Base-by-base conservation (phyloP, 192 early-diverging fungal genomes). In the Linnemannia exigua region DNA sequence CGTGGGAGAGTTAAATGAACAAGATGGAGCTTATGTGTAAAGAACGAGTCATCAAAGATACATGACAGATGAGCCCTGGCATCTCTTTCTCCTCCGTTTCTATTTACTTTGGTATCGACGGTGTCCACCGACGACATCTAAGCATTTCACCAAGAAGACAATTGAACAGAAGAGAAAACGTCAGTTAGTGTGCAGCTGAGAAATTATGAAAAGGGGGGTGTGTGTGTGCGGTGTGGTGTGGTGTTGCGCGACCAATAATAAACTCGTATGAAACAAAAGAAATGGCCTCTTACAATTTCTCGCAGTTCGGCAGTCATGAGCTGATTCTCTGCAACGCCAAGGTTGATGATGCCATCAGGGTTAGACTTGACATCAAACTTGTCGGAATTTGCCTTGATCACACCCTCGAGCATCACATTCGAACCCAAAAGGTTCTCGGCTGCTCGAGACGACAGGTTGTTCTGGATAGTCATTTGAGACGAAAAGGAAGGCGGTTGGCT, bases 301-400 rank as follows among this genome's bases (percentile, higher is more conserved):
- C 91, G 25, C 12, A 97, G 69, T 11, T 93, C 87, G 0, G 79
- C 73, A 63, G 69, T 75, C 83, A 94, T 93, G 31, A 96, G 91
- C 67, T 88, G 75, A 83, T 97, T 98, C 71, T 95, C 94, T 31
- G 97, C 97, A 1, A 95, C 88, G 47, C 96, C 96, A 1, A 96
- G 88, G 71, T 97, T 97, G 75, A 98, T 89, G 74, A 96, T 93
- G 25, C 96, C 97, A 16, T 68, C 50, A 5, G 92, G 92, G 72
- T 96, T 97, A 41, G 67, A 66, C 15, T 76, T 70, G 36, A 76
- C 37, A 74, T 88, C 50, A 67, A 61, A 84, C 72, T 84, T 84
- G 76, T 84, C 66, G n/a, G 76, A 9, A 70, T 84, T 79, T 7
- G 63, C 76, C 67, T 66, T 72, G 6, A 68, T 61, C 9, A 78